Evolutionary conservation across 768 basidiomycete species (phyloP).

Genomic region (Saitozyma sp.): DNA sequence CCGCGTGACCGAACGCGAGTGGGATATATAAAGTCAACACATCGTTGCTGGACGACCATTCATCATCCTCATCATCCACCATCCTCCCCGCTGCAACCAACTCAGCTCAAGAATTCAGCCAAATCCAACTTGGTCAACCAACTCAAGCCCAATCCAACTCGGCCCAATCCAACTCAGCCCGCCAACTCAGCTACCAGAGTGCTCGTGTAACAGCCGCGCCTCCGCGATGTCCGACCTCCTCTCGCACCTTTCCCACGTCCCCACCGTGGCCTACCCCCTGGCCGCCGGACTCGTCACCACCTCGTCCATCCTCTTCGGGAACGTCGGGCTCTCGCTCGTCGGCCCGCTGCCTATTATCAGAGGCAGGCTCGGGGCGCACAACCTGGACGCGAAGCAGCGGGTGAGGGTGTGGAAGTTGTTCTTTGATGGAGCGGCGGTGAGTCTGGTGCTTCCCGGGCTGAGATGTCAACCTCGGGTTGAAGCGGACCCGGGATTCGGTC

Average conservation of each 20-base stretch:
- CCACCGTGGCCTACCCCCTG: slow-evolving; percentile 5
- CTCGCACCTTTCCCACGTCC: slow-evolving; percentile 8
- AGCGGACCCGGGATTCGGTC: too few relatives aligned
- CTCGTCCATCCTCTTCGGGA: slow-evolving; percentile 13
- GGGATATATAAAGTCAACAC: too few relatives aligned
- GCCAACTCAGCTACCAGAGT: too few relatives aligned
- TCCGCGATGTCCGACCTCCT: slow-evolving; percentile 4
- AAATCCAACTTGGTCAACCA: too few relatives aligned
- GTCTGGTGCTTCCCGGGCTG: not conserved
- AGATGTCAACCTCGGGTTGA: too few relatives aligned
- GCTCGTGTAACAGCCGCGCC: not conserved
- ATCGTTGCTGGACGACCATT: too few relatives aligned
- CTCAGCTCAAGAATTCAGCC: too few relatives aligned
- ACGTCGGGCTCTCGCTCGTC: slow-evolving; percentile 5
- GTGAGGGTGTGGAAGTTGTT: slow-evolving; percentile 18
- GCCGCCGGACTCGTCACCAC: slow-evolving; percentile 9
- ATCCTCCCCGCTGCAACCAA: too few relatives aligned
- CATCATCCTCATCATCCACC: too few relatives aligned
- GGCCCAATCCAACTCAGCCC: too few relatives aligned
- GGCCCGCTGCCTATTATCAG: slow-evolving; percentile 13
- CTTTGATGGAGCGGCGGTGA: slow-evolving; percentile 11
- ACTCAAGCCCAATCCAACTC: too few relatives aligned
- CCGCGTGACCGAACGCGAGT: too few relatives aligned
- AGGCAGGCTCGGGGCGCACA: slow-evolving; percentile 4
- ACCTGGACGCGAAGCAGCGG: slow-evolving; percentile 9